Percentiles rank a stretch among this genome's conserved stretches.
phyloP scores from a whole-genome alignment of 2,329 filamentous ascomycete genomes.

The Nigrograna mackinnonii region DNA sequence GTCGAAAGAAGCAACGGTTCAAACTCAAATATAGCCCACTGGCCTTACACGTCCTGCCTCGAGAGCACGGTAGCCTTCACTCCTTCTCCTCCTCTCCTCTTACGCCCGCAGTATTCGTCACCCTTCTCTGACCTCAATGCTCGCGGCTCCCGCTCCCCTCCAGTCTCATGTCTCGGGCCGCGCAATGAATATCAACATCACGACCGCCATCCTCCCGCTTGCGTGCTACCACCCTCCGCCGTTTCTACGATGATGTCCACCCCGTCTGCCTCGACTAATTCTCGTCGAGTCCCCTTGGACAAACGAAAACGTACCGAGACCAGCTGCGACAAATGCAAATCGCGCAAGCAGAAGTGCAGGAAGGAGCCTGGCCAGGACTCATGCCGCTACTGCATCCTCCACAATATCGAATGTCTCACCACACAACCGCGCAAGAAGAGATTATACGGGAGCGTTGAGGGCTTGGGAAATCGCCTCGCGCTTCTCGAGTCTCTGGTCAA shows the following conservation, averaged over 20 bases:
- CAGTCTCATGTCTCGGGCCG: neutral
- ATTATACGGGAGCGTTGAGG: slow-evolving; percentile 48
- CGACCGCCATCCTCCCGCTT: neutral
- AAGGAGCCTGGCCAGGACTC: slow-evolving; percentile 41
- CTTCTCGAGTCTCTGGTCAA: slow-evolving; percentile 50
- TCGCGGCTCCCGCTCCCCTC: too few species aligned
- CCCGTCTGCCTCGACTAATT: slow-evolving; percentile 22
- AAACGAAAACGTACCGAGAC: slow-evolving; percentile 51
- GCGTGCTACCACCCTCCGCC: neutral
- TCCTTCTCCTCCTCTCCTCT: too few species aligned
- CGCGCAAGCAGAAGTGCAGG: slow-evolving; percentile 51
- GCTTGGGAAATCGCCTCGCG: slow-evolving; percentile 43
- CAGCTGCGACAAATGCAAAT: slow-evolving; percentile 52
- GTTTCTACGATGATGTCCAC: slow-evolving; percentile 4
- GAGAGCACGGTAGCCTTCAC: too few species aligned
- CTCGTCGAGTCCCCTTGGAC: slow-evolving; percentile 45
- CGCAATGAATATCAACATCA: neutral
- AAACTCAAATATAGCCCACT: too few species aligned
- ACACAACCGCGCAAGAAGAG: slow-evolving; percentile 51
- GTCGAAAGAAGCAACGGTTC: too few species aligned
- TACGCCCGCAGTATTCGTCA: too few species aligned
- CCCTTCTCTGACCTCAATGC: too few species aligned
- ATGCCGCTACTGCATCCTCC: slow-evolving; percentile 47
- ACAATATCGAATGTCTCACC: slow-evolving; percentile 47
- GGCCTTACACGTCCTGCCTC: too few species aligned